Evolutionary conservation across 305 asterid species (phyloP).

Genomic region (Coffea humblotiana): DNA sequence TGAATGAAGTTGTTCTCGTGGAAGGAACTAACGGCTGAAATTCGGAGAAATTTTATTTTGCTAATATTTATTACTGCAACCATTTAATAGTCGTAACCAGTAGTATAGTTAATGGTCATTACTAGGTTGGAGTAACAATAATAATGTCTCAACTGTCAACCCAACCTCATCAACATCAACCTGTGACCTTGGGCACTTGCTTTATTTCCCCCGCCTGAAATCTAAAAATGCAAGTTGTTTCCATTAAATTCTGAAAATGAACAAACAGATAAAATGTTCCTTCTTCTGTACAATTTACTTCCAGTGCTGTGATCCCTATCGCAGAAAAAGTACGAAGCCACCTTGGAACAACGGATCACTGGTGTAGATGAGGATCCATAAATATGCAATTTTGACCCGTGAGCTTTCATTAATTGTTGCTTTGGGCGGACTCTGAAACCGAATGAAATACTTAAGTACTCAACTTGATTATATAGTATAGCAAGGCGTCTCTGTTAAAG

Average conservation of each 20-base stretch:
- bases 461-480: background rate
- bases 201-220: conserved; percentile 19
- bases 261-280: background rate
- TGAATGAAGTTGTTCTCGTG: background rate
- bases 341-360: background rate
- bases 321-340: background rate
- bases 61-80: background rate
- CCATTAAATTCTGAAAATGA: conserved; percentile 10
- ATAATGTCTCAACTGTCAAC: conserved; percentile 21
- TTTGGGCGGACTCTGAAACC: background rate
- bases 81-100: background rate
- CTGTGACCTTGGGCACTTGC: background rate
- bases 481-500: background rate
- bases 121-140: background rate
- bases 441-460: background rate
- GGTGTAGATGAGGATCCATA: background rate
- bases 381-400: background rate
- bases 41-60: background rate
- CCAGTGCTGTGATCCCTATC: background rate
- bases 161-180: conserved; percentile 24
- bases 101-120: background rate
- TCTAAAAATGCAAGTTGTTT: conserved; percentile 6
- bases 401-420: background rate
- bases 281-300: background rate
- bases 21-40: background rate